Evolutionary conservation across 2,329 filamentous ascomycete species (phyloP).

Genomic region (Colletotrichum eremochloae): DNA sequence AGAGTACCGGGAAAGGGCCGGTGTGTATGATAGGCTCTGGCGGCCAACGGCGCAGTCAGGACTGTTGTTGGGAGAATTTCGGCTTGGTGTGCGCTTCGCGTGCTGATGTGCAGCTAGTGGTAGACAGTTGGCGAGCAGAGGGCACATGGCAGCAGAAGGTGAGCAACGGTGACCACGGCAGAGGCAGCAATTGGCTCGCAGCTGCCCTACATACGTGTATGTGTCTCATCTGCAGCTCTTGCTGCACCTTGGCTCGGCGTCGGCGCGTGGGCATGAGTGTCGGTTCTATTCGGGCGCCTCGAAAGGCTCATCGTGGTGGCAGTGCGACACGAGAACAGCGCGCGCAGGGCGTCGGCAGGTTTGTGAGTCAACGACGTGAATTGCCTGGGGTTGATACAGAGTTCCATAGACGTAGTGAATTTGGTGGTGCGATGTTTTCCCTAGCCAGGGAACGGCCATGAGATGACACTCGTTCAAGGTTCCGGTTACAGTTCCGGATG

Average conservation of each 20-base stretch:
- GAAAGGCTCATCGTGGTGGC: conserved; percentile 13
- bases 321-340: conserved; percentile 19
- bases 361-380: conserved; percentile 1
- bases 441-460: neutral
- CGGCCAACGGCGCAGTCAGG: conserved; percentile 19
- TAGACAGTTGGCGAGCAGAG: too few relatives aligned
- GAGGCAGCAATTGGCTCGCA: conserved; percentile 32
- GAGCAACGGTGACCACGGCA: conserved; percentile 6
- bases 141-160: conserved; percentile 17
- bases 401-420: neutral
- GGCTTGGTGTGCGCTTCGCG: conserved; percentile 17
- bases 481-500: conserved; percentile 19
- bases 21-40: conserved; percentile 13
- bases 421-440: neutral
- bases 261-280: conserved; percentile 22
- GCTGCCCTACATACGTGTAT: conserved; percentile 34
- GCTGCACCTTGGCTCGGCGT: conserved; percentile 19
- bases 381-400: neutral
- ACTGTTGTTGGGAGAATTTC: conserved; percentile 9
- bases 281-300: conserved; percentile 22
- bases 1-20: conserved; percentile 17
- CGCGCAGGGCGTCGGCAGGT: conserved; percentile 21
- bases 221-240: conserved; percentile 38
- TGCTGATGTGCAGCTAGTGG: conserved; percentile 1
- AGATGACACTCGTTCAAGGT: conserved; percentile 11